Evolutionary conservation across 1,284 basidiomycete species (phyloP).

Genomic region (Apiotrichum domesticum): DNA sequence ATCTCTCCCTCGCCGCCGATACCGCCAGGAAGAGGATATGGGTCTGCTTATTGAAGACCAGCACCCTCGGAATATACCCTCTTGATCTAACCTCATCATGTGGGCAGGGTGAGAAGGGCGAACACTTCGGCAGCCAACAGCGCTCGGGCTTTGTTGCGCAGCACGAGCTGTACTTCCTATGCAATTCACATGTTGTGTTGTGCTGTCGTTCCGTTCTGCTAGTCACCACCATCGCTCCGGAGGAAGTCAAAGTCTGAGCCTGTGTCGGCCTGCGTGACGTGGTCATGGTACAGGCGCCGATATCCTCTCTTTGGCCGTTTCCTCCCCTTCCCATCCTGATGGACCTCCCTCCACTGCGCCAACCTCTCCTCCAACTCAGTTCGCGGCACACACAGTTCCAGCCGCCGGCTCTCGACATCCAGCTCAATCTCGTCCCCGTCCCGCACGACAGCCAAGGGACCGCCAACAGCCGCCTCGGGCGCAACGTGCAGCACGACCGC

Average conservation of each 20-base stretch:
- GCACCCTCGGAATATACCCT: no score
- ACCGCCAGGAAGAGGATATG: no score
- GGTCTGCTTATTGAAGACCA: no score
- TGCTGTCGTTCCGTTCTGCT: no score
- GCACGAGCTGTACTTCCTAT: no score
- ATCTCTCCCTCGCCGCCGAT: no score
- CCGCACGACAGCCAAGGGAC: slow-evolving; percentile 38
- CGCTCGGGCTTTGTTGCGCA: no score
- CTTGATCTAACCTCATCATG: no score
- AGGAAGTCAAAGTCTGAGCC: slow-evolving; percentile 44
- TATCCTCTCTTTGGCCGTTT: slow-evolving; percentile 31
- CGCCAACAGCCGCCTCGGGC: slow-evolving; percentile 43
- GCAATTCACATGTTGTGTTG: no score
- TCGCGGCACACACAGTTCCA: slow-evolving; percentile 22
- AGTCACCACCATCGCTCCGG: neutral
- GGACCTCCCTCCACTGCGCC: slow-evolving; percentile 15
- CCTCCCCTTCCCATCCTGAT: neutral
- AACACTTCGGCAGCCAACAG: no score
- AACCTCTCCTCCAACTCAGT: slow-evolving; percentile 27
- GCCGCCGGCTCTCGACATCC: slow-evolving; percentile 28
- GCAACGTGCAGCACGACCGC: slow-evolving; percentile 42
- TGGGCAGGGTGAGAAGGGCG: no score
- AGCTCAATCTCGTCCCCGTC: slow-evolving; percentile 40
- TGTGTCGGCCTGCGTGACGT: slow-evolving; percentile 35
- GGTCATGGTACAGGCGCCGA: slow-evolving; percentile 28